Percentiles rank a stretch among this genome's conserved stretches.
These are phyloP conservation scores for Eucalyptus erythrocorys DNA, from an alignment of 345 rosid species.

Conservation along the genomic window DNA sequence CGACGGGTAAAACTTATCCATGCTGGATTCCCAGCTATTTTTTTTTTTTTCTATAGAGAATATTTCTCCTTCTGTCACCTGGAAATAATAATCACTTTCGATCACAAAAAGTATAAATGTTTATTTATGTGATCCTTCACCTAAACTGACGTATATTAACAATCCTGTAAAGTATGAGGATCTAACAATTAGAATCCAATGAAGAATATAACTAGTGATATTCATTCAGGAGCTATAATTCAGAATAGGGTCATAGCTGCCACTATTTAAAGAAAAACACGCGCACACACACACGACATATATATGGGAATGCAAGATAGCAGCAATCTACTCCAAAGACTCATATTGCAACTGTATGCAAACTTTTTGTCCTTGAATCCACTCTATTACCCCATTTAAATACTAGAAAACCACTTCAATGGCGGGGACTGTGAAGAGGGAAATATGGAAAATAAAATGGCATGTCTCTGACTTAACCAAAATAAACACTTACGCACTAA, in stretches of 20 bases:
- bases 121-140: not conserved
- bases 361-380: not conserved
- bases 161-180: not conserved
- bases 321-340: not conserved
- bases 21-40: not conserved
- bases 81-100: not conserved
- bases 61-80: not conserved
- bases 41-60: not conserved
- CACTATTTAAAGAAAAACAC: not conserved
- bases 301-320: not conserved
- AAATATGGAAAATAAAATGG: not conserved
- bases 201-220: not conserved
- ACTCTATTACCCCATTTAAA: not conserved
- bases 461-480: not conserved
- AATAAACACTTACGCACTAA: conserved; percentile 68
- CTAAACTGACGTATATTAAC: not conserved
- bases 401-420: not conserved
- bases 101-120: not conserved
- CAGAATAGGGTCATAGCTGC: not conserved
- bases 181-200: not conserved
- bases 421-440: not conserved
- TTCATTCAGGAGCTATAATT: not conserved
- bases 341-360: not conserved
- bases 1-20: not conserved
- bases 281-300: not conserved